A percentile compares a stretch with the other conserved stretches of the same genome.
Conservation (phyloP, 495 filamentous ascomycete genomes). For the Penicillium ochrochloron region DNA sequence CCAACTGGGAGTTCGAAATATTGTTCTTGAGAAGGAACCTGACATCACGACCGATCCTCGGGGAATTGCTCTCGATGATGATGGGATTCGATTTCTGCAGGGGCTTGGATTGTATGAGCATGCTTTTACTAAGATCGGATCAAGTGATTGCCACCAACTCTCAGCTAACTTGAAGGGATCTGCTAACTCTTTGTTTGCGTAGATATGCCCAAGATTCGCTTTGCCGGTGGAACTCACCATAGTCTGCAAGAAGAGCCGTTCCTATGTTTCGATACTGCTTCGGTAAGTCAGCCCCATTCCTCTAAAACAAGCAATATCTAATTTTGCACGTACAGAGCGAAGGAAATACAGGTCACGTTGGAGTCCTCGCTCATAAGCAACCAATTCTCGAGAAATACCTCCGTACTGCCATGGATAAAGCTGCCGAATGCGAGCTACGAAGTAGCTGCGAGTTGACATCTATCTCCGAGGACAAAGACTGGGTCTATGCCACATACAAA, state of each 20-base stretch:
- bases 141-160: constrained; percentile 21
- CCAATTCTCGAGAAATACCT: constrained; percentile 37
- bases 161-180: neutral
- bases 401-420: constrained; percentile 28
- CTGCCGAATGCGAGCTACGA: constrained; percentile 37
- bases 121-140: constrained; percentile 41
- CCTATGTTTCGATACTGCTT: constrained; percentile 15
- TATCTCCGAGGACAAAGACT: constrained; percentile 35
- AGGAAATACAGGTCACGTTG: constrained; percentile 22
- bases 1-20: constrained; percentile 28
- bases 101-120: constrained; percentile 48
- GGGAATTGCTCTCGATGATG: constrained; percentile 55
- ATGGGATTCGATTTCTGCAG: constrained; percentile 54
- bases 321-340: constrained; percentile 6
- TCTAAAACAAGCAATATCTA: constrained; percentile 12
- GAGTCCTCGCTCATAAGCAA: constrained; percentile 20
- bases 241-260: constrained; percentile 10
- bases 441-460: constrained; percentile 38
- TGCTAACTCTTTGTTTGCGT: neutral
- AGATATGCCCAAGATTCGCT: constrained; percentile 37
- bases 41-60: constrained; percentile 55
- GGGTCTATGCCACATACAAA: constrained; percentile 41
- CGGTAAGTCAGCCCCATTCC: constrained; percentile 1
- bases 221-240: constrained; percentile 30
- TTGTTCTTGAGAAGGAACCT: constrained; percentile 49